Conservation (phyloP, 1,284 basidiomycete species). For the Trichosporon inkin region DNA sequence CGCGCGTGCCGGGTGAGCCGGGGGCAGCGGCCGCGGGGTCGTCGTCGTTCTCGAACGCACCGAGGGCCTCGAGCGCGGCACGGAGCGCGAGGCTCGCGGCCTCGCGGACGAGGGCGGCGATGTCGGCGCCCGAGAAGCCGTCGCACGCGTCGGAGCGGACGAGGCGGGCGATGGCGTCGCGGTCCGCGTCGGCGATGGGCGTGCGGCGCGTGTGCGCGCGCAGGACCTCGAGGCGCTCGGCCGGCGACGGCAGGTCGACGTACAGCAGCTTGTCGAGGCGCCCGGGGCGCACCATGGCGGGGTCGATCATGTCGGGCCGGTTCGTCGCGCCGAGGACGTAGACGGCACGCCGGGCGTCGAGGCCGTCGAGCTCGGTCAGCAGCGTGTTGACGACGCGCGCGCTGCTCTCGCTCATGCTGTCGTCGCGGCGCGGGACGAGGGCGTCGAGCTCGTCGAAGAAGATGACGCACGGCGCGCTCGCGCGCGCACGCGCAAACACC, state of each 20-base stretch:
- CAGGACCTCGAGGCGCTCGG: constrained; percentile 81
- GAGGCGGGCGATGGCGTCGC: constrained; percentile 41
- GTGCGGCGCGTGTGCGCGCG: constrained; percentile 67
- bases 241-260: constrained; percentile 76
- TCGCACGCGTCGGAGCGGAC: constrained; percentile 60
- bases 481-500: constrained; percentile 96
- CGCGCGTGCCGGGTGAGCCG: constrained; percentile 18
- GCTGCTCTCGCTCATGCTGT: constrained; percentile 88
- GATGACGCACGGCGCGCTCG: constrained; percentile 96
- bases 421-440: constrained; percentile 87
- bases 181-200: constrained; percentile 58
- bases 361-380: constrained; percentile 90
- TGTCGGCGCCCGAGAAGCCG: constrained; percentile 84
- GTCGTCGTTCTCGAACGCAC: constrained; percentile 56
- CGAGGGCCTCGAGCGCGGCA: constrained; percentile 63
- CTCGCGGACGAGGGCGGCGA: constrained; percentile 80
- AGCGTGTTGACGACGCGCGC: constrained; percentile 97
- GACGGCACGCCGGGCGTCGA: constrained; percentile 82
- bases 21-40: constrained; percentile 14
- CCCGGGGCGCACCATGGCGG: constrained; percentile 95
- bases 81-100: constrained; percentile 80
- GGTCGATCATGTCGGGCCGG: constrained; percentile 98
- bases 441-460: constrained; percentile 99
- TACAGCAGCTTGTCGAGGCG: constrained; percentile 94
- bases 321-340: constrained; percentile 98